Evolutionary conservation across 1,284 basidiomycete genomes (phyloP).

Genomic region (Amylostereum areolatum): DNA sequence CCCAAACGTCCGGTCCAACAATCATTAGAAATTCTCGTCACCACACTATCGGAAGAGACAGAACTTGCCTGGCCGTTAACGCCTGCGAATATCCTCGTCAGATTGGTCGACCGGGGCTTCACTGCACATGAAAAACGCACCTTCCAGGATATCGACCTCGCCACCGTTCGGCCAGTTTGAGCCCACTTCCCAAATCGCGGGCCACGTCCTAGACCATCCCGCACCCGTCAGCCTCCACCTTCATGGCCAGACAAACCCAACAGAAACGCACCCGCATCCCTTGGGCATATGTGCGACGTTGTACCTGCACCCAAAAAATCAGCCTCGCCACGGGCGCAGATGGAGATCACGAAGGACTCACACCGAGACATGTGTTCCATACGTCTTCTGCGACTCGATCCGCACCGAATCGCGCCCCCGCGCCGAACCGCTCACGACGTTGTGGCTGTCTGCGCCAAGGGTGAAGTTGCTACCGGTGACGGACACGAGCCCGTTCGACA

Average conservation of each 20-base stretch:
- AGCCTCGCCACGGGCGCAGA: not conserved
- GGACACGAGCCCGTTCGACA: constrained; percentile 26
- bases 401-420: constrained; percentile 59
- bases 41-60: no score
- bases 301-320: constrained; percentile 29
- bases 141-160: constrained; percentile 60
- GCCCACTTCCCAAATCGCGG: constrained; percentile 12
- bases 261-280: constrained; percentile 40
- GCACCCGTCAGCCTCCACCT: constrained; percentile 6
- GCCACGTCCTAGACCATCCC: constrained; percentile 27
- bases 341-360: constrained; percentile 22
- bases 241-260: no score
- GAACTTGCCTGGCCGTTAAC: no score
- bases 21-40: no score
- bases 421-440: constrained; percentile 34
- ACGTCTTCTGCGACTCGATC: constrained; percentile 44
- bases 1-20: no score
- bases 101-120: no score
- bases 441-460: constrained; percentile 48
- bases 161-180: constrained; percentile 24
- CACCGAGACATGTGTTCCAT: constrained; percentile 52
- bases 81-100: no score
- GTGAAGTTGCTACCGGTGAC: constrained; percentile 23
- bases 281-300: constrained; percentile 53
- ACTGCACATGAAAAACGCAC: constrained; percentile 21